phyloP scores from a whole-genome alignment of 768 basidiomycete species.

The Tylopilus plumbeoviolaceoides region DNA sequence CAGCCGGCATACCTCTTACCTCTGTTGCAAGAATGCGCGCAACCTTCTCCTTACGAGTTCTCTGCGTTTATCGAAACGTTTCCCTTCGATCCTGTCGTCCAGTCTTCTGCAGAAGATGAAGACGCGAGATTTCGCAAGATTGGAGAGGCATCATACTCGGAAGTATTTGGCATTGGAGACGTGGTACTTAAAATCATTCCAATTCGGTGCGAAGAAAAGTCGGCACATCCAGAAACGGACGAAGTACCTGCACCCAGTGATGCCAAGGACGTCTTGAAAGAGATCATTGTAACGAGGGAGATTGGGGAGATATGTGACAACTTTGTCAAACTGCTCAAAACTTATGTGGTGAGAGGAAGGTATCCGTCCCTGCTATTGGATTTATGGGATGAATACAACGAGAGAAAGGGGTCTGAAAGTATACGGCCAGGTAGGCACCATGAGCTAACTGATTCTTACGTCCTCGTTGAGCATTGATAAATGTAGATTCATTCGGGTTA shows the following conservation, averaged over 20 bases:
- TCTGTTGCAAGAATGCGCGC: conserved; percentile 68
- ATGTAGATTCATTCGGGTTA: conserved; percentile 65
- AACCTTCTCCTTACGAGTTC: conserved; percentile 69
- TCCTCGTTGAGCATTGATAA: conserved; percentile 6
- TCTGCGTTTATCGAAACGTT: conserved; percentile 81
- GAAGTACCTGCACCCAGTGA: conserved; percentile 71
- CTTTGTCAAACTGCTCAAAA: conserved; percentile 76
- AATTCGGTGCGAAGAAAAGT: conserved; percentile 49
- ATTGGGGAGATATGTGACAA: conserved; percentile 76
- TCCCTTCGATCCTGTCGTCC: conserved; percentile 68
- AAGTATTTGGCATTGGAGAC: conserved; percentile 88
- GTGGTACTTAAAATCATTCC: conserved; percentile 92
- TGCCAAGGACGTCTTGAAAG: conserved; percentile 71
- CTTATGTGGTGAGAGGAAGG: conserved; percentile 80
- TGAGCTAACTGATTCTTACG: neutral
- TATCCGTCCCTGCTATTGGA: conserved; percentile 79
- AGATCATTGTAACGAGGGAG: conserved; percentile 70
- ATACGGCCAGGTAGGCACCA: conserved; percentile 69
- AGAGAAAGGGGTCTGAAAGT: conserved; percentile 74
- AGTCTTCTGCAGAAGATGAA: conserved; percentile 27
- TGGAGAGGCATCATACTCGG: conserved; percentile 95
- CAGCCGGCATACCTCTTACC: conserved; percentile 55
- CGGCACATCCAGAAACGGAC: conserved; percentile 27
- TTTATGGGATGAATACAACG: conserved; percentile 84
- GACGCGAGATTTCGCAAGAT: conserved; percentile 67